Percentiles rank a stretch among this genome's conserved stretches.
These are phyloP conservation scores for Clitopilus passeckerianus DNA, from an alignment of 768 basidiomycete species.

Conservation along the genomic window DNA sequence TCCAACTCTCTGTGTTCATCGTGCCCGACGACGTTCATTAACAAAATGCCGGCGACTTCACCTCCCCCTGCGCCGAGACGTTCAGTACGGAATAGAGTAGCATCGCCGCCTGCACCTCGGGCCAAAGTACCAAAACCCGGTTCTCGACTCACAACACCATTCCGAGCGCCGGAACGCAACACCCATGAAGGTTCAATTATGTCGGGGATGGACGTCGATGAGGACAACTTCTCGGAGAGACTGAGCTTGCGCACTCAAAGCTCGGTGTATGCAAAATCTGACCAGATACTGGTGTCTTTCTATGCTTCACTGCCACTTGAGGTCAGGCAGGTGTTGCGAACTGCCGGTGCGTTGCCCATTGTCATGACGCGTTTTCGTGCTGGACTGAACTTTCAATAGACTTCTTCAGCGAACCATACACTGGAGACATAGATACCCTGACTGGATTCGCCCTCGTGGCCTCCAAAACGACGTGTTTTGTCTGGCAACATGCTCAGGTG, in stretches of 20 bases:
- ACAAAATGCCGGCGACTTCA: background rate
- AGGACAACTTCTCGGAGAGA: conserved; percentile 32
- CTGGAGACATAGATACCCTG: conserved; percentile 63
- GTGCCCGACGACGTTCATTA: background rate
- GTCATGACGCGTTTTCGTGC: background rate
- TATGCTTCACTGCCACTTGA: conserved; percentile 71
- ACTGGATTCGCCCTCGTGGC: conserved; percentile 75
- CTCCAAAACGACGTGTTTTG: conserved; percentile 71
- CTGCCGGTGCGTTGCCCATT: conserved; percentile 46
- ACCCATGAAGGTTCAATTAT: conserved; percentile 39
- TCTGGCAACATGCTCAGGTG: conserved; percentile 79
- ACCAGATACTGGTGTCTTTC: conserved; percentile 62
- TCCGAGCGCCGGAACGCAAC: conserved; percentile 48
- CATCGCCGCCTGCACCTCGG: background rate
- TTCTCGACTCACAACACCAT: conserved; percentile 52
- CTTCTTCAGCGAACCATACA: conserved; percentile 62
- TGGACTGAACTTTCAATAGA: conserved; percentile 32
- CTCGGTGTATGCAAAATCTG: conserved; percentile 64
- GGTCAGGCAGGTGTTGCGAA: conserved; percentile 65
- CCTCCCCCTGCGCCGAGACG: background rate
- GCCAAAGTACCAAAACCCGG: background rate
- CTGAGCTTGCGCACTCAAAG: conserved; percentile 32
- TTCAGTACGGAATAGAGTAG: background rate
- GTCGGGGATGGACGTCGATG: conserved; percentile 69
- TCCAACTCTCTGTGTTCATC: background rate